Conservation (phyloP, 805 yeast genomes). For the Cyberlindnera xylosilytica region DNA sequence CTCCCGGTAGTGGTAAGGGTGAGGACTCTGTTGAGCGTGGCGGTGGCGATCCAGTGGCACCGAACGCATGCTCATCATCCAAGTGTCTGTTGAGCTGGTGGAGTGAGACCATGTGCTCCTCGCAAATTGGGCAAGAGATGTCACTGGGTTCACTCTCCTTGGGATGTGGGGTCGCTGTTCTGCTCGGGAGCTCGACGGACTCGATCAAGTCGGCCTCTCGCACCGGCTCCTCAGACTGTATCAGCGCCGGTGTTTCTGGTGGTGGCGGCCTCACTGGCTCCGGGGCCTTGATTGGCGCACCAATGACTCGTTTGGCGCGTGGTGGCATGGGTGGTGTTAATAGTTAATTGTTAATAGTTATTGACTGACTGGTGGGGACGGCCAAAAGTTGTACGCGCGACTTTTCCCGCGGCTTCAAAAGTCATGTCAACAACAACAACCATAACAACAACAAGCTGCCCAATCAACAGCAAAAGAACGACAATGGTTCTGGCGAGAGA, state of each 20-base stretch:
- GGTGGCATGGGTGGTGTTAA: constrained; percentile 6
- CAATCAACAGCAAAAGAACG: background rate
- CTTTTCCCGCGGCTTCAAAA: too few species aligned
- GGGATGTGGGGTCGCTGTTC: constrained; percentile 2
- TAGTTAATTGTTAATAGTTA: too few species aligned
- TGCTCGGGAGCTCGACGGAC: constrained; percentile 7
- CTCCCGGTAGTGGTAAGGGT: constrained; percentile 21
- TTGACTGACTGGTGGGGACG: too few species aligned
- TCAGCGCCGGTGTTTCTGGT: background rate
- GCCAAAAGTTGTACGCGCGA: too few species aligned
- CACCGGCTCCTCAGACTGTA: background rate
- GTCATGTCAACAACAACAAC: too few species aligned
- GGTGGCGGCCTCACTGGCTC: background rate
- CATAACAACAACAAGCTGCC: background rate
- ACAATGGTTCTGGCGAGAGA: constrained; percentile 13
- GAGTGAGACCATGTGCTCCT: constrained; percentile 51
- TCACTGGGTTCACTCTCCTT: background rate
- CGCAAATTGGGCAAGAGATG: constrained; percentile 66
- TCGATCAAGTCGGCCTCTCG: constrained; percentile 15
- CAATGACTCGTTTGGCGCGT: constrained; percentile 4
- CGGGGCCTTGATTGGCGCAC: background rate
- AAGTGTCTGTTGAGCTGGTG: constrained; percentile 63
- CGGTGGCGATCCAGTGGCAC: constrained; percentile 8
- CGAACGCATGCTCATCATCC: constrained; percentile 58
- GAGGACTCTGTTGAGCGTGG: constrained; percentile 6